These are phyloP conservation scores for Skeletonema costatum DNA, from an alignment of 108 stramenopile species.

Conservation along the genomic window DNA sequence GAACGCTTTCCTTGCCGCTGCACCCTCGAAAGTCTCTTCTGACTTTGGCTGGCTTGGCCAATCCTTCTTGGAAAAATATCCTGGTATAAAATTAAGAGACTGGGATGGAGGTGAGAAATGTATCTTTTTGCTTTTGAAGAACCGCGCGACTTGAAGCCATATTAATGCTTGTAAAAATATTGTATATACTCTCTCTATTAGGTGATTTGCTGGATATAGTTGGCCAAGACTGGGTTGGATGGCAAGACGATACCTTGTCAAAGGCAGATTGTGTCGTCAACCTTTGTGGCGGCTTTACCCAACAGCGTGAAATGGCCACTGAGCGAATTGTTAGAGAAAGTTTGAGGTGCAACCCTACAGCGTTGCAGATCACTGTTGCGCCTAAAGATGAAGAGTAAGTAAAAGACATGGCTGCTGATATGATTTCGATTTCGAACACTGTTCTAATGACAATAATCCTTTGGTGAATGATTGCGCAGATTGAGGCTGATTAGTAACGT, in stretches of 20 bases:
- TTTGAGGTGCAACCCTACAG: constrained; percentile 57
- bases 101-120: constrained; percentile 74
- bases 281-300: constrained; percentile 80
- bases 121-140: background rate
- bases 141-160: background rate
- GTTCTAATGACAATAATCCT: background rate
- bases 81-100: constrained; percentile 67
- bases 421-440: background rate
- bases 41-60: constrained; percentile 81
- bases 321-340: constrained; percentile 79
- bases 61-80: constrained; percentile 57
- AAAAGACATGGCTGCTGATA: background rate
- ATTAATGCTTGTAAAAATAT: background rate
- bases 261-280: constrained; percentile 76
- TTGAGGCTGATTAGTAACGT: constrained; percentile 52
- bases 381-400: constrained; percentile 60
- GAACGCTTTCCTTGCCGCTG: constrained; percentile 78
- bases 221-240: constrained; percentile 73
- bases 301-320: constrained; percentile 78
- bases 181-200: background rate
- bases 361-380: constrained; percentile 67
- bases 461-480: background rate
- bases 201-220: constrained; percentile 84
- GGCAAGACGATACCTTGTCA: constrained; percentile 77
- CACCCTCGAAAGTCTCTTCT: constrained; percentile 71